A percentile compares a stretch with the other conserved stretches of the same genome.
These are phyloP conservation scores for Annulohypoxylon moriforme DNA, from an alignment of 495 filamentous ascomycete genomes.

Conservation along the genomic window DNA sequence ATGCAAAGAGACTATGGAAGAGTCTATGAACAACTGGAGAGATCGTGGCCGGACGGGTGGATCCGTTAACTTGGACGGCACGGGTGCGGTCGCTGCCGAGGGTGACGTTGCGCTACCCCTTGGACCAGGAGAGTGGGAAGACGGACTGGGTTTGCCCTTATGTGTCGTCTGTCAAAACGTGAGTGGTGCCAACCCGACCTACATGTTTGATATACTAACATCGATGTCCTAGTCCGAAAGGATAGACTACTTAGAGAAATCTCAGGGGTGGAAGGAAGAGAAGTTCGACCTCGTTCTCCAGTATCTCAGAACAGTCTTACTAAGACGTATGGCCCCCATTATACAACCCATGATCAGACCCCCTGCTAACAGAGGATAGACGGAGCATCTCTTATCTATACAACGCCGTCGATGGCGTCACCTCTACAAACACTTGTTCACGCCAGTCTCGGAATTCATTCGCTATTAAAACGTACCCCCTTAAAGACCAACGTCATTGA, in stretches of 20 bases:
- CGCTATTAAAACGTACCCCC: constrained; percentile 81
- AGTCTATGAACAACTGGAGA: constrained; percentile 75
- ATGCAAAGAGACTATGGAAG: constrained; percentile 83
- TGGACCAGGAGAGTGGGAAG: constrained; percentile 94
- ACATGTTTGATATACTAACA: constrained; percentile 44
- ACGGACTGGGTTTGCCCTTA: constrained; percentile 86
- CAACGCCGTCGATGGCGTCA: constrained; percentile 80
- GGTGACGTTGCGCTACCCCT: constrained; percentile 77
- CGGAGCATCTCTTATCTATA: constrained; percentile 91
- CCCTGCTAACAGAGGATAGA: constrained; percentile 64
- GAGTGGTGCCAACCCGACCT: constrained; percentile 45
- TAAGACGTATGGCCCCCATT: constrained; percentile 73
- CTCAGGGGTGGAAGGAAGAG: constrained; percentile 91
- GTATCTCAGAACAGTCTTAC: constrained; percentile 83
- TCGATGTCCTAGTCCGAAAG: constrained; percentile 74
- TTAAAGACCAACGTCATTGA: constrained; percentile 97
- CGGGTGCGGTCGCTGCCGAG: constrained; percentile 59
- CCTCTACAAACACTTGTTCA: constrained; percentile 85
- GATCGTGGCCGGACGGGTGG: constrained; percentile 66
- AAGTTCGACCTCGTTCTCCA: constrained; percentile 93
- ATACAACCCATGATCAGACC: background rate
- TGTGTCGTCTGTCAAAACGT: constrained; percentile 96
- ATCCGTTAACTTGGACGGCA: constrained; percentile 61
- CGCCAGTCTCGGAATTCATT: constrained; percentile 88
- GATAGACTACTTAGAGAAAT: constrained; percentile 87